Base-by-base conservation (phyloP, 2,329 filamentous ascomycete species). In the Mycosphaerella arachidis region DNA sequence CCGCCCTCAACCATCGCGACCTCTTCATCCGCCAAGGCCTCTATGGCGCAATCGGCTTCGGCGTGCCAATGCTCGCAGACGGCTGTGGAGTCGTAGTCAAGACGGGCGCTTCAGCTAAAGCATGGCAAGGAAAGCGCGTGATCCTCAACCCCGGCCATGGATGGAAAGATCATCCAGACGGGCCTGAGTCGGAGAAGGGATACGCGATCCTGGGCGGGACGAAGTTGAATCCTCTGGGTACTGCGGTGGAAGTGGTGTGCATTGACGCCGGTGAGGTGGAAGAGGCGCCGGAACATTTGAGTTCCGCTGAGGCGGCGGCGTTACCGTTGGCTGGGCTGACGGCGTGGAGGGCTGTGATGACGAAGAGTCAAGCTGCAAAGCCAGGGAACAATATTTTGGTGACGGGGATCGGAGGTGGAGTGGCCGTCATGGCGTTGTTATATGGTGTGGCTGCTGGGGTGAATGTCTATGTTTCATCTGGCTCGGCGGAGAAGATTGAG, bases 1-100 rank as follows among this genome's bases (percentile, higher is more conserved):
- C 88, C 1, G 89, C 93, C 13, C 86, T 97, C 54, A 97, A 97
- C 79, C 94, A 97, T 79, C 89, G 92, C 69, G 94, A 97, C 75
- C 85, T 96, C 67, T 97, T 97, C 79, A 89, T 96, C 76, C 90
- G 93, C 57, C 92, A 94, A 75, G 88, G 92, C 71, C 85, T 96
- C 45, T 97, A 97, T 79, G 93, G 93, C 0, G 88, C 85, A 67
- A 88, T 91, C 56, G 88, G 89, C 12, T 96, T 96, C 74, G 82
- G 84, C 61, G 81, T 86, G 6, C 91, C 93, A 0, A 78, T 97
- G 46, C 83, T 96, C 29, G 86, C 92, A 61, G 93, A 97, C 73
- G 93, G 91, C 65, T 87, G 84, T 67, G 93, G 92, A 57, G 78
- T 83, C 59, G 90, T 97, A 4, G 82, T 87, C 31, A 78, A 80